phyloP scores from a whole-genome alignment of 306 rosid species.

The Acacia confusa region DNA sequence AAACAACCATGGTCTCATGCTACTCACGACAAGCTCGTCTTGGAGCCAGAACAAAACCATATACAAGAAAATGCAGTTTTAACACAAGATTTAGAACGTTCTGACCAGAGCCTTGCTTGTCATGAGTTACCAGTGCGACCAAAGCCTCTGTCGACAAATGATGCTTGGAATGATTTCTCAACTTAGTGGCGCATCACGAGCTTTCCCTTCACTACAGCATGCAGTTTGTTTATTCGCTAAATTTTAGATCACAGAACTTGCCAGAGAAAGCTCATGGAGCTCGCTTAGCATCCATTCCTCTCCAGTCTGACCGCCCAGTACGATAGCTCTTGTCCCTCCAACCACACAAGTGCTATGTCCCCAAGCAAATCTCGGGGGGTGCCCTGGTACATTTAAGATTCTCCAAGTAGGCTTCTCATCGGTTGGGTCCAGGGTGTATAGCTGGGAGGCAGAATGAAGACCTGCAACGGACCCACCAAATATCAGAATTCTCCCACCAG shows the following conservation, averaged over 20 bases:
- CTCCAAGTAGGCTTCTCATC: slow-evolving; percentile 99
- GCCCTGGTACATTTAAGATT: slow-evolving; percentile 86
- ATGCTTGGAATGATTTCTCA: slow-evolving; percentile 43
- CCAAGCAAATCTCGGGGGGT: slow-evolving; percentile 98
- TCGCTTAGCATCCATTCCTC: slow-evolving; percentile 99
- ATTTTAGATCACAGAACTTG: slow-evolving; percentile 67
- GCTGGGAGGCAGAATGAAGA: slow-evolving; percentile 99
- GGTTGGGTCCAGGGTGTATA: slow-evolving; percentile 88
- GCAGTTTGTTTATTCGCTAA: slow-evolving; percentile 36
- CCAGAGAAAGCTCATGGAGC: slow-evolving; percentile 94
- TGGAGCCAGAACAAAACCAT: slow-evolving; percentile 57
- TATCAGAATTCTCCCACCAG: slow-evolving; percentile 95
- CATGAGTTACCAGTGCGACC: slow-evolving; percentile 39
- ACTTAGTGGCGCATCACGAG: slow-evolving; percentile 33
- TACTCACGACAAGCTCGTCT: slow-evolving; percentile 49
- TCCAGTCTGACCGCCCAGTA: slow-evolving; percentile 98
- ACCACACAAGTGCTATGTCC: slow-evolving; percentile 99
- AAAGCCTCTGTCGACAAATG: slow-evolving; percentile 41
- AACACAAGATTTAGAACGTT: slow-evolving; percentile 41
- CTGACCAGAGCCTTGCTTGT: slow-evolving; percentile 48
- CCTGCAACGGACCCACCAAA: slow-evolving; percentile 99
- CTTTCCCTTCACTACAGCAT: slow-evolving; percentile 37
- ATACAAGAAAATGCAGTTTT: slow-evolving; percentile 42
- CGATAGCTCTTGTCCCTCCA: slow-evolving; percentile 98
- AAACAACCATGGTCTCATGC: slow-evolving; percentile 51